A percentile compares a stretch with the other conserved stretches of the same genome.
phyloP scores from a whole-genome alignment of 2,329 filamentous ascomycete species.

The Hymenoscyphus scutula region DNA sequence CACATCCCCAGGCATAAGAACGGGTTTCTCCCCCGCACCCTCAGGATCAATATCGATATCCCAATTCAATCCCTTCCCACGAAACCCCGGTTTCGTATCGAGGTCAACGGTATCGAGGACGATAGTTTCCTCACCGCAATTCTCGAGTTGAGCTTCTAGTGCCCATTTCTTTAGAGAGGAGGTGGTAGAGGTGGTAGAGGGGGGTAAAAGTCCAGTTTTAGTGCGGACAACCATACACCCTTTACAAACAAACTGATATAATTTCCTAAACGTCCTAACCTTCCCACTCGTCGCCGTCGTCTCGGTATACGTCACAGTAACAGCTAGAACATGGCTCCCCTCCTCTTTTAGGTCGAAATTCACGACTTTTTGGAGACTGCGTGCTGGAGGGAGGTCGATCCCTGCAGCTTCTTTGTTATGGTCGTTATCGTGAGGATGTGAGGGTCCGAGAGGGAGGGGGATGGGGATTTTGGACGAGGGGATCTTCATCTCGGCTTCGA shows the following conservation, averaged over 20 bases:
- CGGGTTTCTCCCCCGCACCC: conserved; percentile 51
- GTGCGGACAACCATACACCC: conserved; percentile 86
- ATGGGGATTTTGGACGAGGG: conserved; percentile 61
- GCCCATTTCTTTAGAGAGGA: conserved; percentile 54
- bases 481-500: conserved; percentile 94
- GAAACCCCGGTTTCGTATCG: conserved; percentile 51
- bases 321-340: conserved; percentile 87
- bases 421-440: no score
- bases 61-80: conserved; percentile 58
- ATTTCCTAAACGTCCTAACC: conserved; percentile 83
- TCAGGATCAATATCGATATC: conserved; percentile 37
- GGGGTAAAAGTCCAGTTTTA: conserved; percentile 64
- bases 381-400: conserved; percentile 56
- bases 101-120: conserved; percentile 67
- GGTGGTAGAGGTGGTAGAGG: conserved; percentile 23
- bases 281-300: conserved; percentile 68
- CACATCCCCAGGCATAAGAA: conserved; percentile 61
- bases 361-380: conserved; percentile 77
- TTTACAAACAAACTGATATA: conserved; percentile 96
- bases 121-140: conserved; percentile 81
- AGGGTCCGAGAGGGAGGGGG: conserved; percentile 62
- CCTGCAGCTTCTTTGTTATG: conserved; percentile 21
- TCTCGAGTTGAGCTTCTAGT: conserved; percentile 93
- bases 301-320: conserved; percentile 93
- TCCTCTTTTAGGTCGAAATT: conserved; percentile 90